These are phyloP conservation scores for Aspergillus latus DNA, from an alignment of 2,329 filamentous ascomycete genomes.

Conservation along the genomic window DNA sequence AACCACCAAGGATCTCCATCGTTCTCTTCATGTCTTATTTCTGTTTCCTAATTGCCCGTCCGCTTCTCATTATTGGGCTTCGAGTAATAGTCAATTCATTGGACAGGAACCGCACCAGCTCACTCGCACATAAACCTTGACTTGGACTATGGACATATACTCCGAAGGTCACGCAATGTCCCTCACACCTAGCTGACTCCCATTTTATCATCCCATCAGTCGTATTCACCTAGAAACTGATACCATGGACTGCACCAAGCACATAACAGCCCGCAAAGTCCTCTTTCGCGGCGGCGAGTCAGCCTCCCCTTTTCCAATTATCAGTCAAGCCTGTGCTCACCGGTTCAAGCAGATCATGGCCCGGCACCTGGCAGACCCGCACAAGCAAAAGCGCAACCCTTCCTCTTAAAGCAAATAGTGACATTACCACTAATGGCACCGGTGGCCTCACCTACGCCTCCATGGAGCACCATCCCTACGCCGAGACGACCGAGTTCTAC, in stretches of 20 bases:
- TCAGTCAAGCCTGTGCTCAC: not conserved
- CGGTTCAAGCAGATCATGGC: not conserved
- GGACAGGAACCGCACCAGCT: not conserved
- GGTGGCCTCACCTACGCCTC: not conserved
- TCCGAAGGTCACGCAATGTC: not conserved
- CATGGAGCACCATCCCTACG: not conserved
- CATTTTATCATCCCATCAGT: not conserved
- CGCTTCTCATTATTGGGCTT: not conserved
- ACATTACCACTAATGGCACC: not conserved
- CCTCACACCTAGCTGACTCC: not conserved
- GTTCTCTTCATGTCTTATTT: not conserved
- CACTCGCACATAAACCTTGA: not conserved
- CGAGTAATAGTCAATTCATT: not conserved
- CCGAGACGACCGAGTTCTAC: conserved; percentile 1
- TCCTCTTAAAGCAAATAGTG: not conserved
- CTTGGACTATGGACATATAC: not conserved
- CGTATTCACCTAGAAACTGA: too few relatives aligned
- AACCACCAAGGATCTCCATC: not conserved
- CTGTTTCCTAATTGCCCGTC: too few relatives aligned
- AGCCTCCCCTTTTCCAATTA: not conserved
- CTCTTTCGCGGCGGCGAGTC: conserved; percentile 9
- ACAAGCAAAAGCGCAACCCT: not conserved
- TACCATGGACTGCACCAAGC: conserved; percentile 6
- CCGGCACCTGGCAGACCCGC: conserved; percentile 4
- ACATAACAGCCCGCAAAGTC: conserved; percentile 2